Conservation (phyloP, 352 stramenopile genomes). For the Phytophthora megakarya region DNA sequence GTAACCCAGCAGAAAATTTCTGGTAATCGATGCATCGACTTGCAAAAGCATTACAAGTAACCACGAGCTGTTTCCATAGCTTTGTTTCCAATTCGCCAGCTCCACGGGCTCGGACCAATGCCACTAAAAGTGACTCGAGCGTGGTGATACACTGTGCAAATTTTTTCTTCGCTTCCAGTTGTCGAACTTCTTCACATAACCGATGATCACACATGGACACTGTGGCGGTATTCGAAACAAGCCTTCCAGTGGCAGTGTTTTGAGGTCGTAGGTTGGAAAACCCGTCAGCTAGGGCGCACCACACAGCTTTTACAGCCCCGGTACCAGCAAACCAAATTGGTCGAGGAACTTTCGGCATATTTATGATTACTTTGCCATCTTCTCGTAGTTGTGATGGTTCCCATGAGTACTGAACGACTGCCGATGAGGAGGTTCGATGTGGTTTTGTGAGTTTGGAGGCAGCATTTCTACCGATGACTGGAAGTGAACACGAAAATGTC, state of each 20-base stretch:
- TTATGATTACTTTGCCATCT: conserved; percentile 75
- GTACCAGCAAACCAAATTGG: conserved; percentile 89
- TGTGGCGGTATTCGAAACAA: background rate
- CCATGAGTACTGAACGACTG: conserved; percentile 65
- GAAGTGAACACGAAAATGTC: conserved; percentile 23
- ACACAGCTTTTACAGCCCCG: conserved; percentile 81
- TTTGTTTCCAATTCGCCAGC: conserved; percentile 64
- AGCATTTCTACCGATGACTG: conserved; percentile 16
- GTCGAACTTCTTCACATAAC: conserved; percentile 77
- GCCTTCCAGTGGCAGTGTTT: background rate
- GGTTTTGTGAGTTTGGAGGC: background rate
- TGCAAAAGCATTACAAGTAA: conserved; percentile 91
- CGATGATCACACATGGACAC: conserved; percentile 58
- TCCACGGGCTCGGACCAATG: conserved; percentile 60
- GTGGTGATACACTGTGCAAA: conserved; percentile 81
- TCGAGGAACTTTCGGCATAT: conserved; percentile 75
- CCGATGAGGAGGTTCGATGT: conserved; percentile 12
- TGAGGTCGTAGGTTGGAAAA: conserved; percentile 35
- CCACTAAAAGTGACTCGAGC: conserved; percentile 77
- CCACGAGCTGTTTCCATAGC: conserved; percentile 91
- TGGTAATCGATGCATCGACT: conserved; percentile 85
- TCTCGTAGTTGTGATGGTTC: conserved; percentile 60
- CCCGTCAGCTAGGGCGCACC: conserved; percentile 70
- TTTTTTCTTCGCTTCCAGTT: conserved; percentile 80
- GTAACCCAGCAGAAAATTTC: conserved; percentile 74